Evolutionary conservation across 202 grass and related monocot genomes (phyloP), one percentile per base, ranked within the genome.

Genomic region (Miscanthus sacchariflorus): DNA sequence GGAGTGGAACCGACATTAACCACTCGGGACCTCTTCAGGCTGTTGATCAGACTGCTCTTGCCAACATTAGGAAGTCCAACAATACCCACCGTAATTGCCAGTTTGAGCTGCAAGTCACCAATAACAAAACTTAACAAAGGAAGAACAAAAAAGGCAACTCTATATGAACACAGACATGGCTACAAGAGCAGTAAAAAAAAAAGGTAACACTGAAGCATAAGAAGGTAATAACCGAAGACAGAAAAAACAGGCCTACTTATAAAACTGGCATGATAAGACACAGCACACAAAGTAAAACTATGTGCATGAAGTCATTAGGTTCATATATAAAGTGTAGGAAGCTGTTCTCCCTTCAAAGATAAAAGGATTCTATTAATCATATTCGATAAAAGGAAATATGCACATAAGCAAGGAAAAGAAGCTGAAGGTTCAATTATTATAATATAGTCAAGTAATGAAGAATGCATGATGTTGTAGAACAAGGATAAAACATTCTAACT

Each of bases 1-100:
- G 97, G 94, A 83, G 97, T 95, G 66, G 94, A 91, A 67, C 97
- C 94, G 5, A 95, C 93, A 88, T 96, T 99, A 77, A 96, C 97
- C 50, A 93, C 97, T 74, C 90, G 91, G 35, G 97, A 95, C 63
- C 97, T 99, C 88, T 99, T 99, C 82, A 99, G 85, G 86, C 97
- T 99, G 90, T 99, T 99, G 72, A 99, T 97, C 65, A 99, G 87
- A 84, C 94, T 99, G 79, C 97, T 99, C 91, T 99, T 99, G 83
- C 97, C 97, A 70, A 99, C 94, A 95, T 99, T 99, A 56, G 97
- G 97, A 82, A 99, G 91, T 24, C 97, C 97, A 77, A 97, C 97
- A 87, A 99, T 95, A 80, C 97, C 97, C 59, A 97, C 97, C 14
- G 91, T 99, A 79, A 96, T 99, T 91, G 97, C 89, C 49, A 99